These are phyloP conservation scores for Fraxinus quadrangulata DNA, from an alignment of 257 asterid species.

Conservation along the genomic window DNA sequence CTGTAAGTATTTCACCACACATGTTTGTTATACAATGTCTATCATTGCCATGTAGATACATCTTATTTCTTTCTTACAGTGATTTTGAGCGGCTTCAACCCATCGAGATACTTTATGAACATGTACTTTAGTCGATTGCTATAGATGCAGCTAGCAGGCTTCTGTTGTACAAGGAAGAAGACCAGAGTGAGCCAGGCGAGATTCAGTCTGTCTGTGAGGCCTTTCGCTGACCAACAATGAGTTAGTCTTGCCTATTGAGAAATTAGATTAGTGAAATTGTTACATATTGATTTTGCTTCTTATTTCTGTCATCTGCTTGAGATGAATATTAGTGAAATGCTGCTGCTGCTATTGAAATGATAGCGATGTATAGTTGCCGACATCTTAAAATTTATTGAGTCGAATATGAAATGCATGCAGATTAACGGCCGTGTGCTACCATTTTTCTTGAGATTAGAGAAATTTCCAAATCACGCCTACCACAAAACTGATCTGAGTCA, in stretches of 20 bases:
- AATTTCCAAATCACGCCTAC: background rate
- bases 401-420: too few relatives aligned
- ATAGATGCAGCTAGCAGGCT: slow-evolving; percentile 37
- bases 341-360: too few relatives aligned
- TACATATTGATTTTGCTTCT: slow-evolving; percentile 29
- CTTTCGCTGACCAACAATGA: background rate
- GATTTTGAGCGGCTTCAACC: slow-evolving; percentile 84
- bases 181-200: slow-evolving; percentile 22
- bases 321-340: slow-evolving; percentile 2
- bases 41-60: background rate
- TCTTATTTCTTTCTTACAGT: slow-evolving; percentile 51
- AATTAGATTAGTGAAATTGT: slow-evolving; percentile 30
- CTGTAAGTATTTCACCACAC: slow-evolving; percentile 35
- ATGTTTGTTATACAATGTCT: background rate
- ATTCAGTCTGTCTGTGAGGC: slow-evolving; percentile 24
- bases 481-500: background rate
- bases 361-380: too few relatives aligned
- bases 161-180: slow-evolving; percentile 20
- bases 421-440: too few relatives aligned
- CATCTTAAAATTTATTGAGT: too few relatives aligned
- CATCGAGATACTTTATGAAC: slow-evolving; percentile 92
- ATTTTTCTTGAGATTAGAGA: background rate
- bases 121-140: slow-evolving; percentile 71
- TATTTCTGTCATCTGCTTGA: slow-evolving; percentile 20
- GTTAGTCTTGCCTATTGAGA: slow-evolving; percentile 25